Percentiles rank a stretch among this genome's conserved stretches.
Evolutionary conservation across 805 yeast species (phyloP).

Genomic region (Vanderwaltozyma tropicalis): DNA sequence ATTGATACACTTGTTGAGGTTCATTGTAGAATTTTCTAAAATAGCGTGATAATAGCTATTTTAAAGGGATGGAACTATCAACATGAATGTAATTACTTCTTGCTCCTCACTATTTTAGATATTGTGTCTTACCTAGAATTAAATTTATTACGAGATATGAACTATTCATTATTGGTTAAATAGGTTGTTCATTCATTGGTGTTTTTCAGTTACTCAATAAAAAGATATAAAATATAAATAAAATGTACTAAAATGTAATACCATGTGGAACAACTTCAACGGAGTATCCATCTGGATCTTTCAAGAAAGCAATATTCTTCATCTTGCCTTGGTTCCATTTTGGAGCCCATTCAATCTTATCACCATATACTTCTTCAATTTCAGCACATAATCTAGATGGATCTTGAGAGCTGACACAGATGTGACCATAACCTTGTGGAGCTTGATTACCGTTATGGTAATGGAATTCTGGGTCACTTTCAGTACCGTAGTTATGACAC

Average conservation of each 20-base stretch:
- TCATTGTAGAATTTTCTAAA: too few relatives aligned
- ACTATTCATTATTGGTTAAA: too few relatives aligned
- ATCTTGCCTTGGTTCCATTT: constrained; percentile 46
- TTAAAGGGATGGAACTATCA: too few relatives aligned
- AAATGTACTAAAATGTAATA: not conserved
- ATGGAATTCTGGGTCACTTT: constrained; percentile 56
- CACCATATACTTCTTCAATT: constrained; percentile 37
- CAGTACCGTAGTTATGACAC: constrained; percentile 96
- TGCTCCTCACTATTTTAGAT: too few relatives aligned
- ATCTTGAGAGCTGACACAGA: constrained; percentile 60
- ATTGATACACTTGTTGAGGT: too few relatives aligned
- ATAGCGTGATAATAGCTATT: too few relatives aligned
- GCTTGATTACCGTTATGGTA: constrained; percentile 79
- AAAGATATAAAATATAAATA: too few relatives aligned
- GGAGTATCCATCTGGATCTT: constrained; percentile 87
- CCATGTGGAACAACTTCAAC: constrained; percentile 55
- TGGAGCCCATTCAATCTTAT: constrained; percentile 47
- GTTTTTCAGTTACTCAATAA: too few relatives aligned
- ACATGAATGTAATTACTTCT: too few relatives aligned
- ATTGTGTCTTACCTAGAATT: too few relatives aligned
- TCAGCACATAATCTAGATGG: constrained; percentile 39
- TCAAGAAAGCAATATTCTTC: constrained; percentile 58
- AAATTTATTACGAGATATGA: not conserved
- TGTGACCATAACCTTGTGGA: constrained; percentile 80
- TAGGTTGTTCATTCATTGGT: too few relatives aligned